These are phyloP conservation scores for Cynara cardunculus DNA, from an alignment of 129 eudicot genomes.

Conservation along the genomic window DNA sequence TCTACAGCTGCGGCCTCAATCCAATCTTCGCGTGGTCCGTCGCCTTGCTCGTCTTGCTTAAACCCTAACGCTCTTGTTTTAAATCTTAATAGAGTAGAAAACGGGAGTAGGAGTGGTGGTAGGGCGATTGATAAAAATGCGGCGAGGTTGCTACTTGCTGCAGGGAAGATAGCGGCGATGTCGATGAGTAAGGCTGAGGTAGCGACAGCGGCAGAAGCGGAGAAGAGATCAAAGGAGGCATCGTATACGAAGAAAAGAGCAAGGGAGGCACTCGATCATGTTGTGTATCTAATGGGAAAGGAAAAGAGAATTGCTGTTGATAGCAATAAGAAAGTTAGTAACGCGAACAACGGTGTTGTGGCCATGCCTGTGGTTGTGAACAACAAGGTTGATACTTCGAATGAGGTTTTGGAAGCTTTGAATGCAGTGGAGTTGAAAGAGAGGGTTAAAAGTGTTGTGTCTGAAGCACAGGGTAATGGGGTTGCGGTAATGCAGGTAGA, in stretches of 20 bases:
- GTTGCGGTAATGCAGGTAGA: conserved; percentile 36
- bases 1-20: conserved; percentile 13
- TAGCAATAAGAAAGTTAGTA: conserved; percentile 19
- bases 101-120: conserved; percentile 12
- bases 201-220: conserved; percentile 50
- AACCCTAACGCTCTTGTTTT: conserved; percentile 54
- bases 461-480: conserved; percentile 19
- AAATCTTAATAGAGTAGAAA: conserved; percentile 24
- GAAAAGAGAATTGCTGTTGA: conserved; percentile 38
- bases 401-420: conserved; percentile 52
- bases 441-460: conserved; percentile 6
- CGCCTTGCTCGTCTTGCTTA: conserved; percentile 51
- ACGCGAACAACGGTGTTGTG: background rate
- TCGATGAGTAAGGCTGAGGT: conserved; percentile 59
- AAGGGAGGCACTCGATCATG: conserved; percentile 59
- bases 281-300: conserved; percentile 35
- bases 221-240: conserved; percentile 61
- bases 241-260: conserved; percentile 60
- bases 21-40: conserved; percentile 28
- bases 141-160: conserved; percentile 55
- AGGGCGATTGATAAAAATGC: conserved; percentile 47
- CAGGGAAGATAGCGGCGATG: conserved; percentile 46
- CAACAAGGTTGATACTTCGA: conserved; percentile 41
- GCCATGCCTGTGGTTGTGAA: conserved; percentile 6
- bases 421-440: conserved; percentile 70